These are phyloP conservation scores for Phytopythium ostracodes DNA, from an alignment of 352 stramenopile species.

Conservation along the genomic window DNA sequence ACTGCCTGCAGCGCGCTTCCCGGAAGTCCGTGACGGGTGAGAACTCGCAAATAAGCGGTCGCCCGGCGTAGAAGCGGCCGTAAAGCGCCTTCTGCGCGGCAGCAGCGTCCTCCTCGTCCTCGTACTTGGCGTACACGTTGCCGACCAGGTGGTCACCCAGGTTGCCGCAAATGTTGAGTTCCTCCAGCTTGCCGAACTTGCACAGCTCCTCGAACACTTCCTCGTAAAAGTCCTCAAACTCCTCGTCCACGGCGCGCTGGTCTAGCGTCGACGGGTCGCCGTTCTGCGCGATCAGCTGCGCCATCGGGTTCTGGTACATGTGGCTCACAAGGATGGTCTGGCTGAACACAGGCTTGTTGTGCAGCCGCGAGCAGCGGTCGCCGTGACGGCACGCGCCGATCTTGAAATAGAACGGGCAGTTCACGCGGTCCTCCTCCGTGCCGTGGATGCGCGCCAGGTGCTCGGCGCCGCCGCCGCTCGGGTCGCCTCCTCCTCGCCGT, in stretches of 20 bases:
- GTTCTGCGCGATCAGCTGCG: conserved; percentile 86
- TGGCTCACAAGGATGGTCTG: conserved; percentile 98
- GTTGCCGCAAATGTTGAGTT: conserved; percentile 99
- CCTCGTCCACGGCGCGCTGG: conserved; percentile 91
- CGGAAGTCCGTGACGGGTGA: conserved; percentile 98
- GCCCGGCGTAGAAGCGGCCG: conserved; percentile 96
- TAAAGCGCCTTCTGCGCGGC: conserved; percentile 96
- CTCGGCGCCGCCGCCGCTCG: conserved; percentile 86
- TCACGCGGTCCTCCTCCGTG: conserved; percentile 96
- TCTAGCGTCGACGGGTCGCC: conserved; percentile 81
- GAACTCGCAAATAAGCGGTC: conserved; percentile 96
- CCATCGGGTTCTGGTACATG: conserved; percentile 97
- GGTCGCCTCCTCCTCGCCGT: conserved; percentile 52
- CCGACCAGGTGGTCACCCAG: conserved; percentile 99
- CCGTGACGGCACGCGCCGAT: conserved; percentile 99
- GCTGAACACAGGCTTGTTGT: conserved; percentile 98
- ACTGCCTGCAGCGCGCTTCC: conserved; percentile 97
- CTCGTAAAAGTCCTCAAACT: conserved; percentile 97
- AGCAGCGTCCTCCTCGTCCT: conserved; percentile 97
- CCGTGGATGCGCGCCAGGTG: conserved; percentile 97
- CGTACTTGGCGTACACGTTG: conserved; percentile 99
- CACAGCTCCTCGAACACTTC: conserved; percentile 98
- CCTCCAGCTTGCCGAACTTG: conserved; percentile 98
- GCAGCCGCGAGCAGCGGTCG: conserved; percentile 96
- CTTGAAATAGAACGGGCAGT: conserved; percentile 99